Evolutionary conservation across 2,329 filamentous ascomycete species (phyloP).

Genomic region (Fusarium mangiferae): DNA sequence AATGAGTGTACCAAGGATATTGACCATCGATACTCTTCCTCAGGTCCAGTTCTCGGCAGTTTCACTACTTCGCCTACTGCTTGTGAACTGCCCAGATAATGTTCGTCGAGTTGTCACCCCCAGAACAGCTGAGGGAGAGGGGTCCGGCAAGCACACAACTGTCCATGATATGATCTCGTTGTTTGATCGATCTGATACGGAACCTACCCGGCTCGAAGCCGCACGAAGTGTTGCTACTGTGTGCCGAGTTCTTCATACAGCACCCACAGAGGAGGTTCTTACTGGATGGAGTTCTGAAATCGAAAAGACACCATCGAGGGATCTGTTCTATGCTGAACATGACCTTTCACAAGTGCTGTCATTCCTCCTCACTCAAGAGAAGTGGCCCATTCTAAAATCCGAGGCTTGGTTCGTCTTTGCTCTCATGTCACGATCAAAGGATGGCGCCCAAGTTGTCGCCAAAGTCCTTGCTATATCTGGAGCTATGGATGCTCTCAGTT

Average conservation of each 20-base stretch:
- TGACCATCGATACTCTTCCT: conserved; percentile 60
- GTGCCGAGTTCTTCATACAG: conserved; percentile 65
- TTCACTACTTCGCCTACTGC: conserved; percentile 66
- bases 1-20: conserved; percentile 62
- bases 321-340: conserved; percentile 60
- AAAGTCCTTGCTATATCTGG: conserved; percentile 55
- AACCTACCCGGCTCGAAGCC: conserved; percentile 69
- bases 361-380: conserved; percentile 65
- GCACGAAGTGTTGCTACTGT: conserved; percentile 63
- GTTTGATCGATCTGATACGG: conserved; percentile 53
- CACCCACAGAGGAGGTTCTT: conserved; percentile 44
- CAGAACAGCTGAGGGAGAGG: conserved; percentile 48
- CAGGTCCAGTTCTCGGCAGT: conserved; percentile 71
- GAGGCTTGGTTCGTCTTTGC: conserved; percentile 72
- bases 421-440: conserved; percentile 63
- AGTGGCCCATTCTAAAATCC: conserved; percentile 68
- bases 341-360: conserved; percentile 56
- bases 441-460: conserved; percentile 60
- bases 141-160: conserved; percentile 44
- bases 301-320: conserved; percentile 12
- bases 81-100: conserved; percentile 64
- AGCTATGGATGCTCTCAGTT: conserved; percentile 57
- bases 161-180: conserved; percentile 52
- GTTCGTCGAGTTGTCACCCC: conserved; percentile 60
- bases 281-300: conserved; percentile 47